Evolutionary conservation across 306 rosid species (phyloP), one percentile per base, ranked within the genome.

Genomic region (Cucumis hystrix): DNA sequence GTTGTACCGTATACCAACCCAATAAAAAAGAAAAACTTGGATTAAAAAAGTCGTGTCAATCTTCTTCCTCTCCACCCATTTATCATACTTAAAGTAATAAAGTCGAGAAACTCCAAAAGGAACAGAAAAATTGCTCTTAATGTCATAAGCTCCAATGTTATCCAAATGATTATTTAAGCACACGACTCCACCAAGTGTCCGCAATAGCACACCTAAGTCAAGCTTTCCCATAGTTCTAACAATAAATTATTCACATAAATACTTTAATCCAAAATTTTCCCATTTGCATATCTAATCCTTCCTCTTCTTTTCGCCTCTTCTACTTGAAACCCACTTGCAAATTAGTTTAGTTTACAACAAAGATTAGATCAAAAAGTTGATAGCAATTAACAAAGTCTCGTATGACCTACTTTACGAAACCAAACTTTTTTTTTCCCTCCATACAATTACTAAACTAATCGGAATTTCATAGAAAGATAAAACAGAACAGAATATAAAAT

Each of bases 131-230:
- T 72, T 72, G 25, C 61, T 28, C 25, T 59, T 2, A 51, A 71
- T 21, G 60, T 41, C 57, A 71, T 49, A 25, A 71, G 23, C 35
- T 8, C 60, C 40, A 73, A 51, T 52, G 77, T 73, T 73, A 73
- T 73, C 77, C 77, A 73, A 33, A 73, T 73, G 77, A 73, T 73
- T 73, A 73, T 73, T 73, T 51, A 73, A 73, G 63, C 45, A 52
- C 60, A 51, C 43, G 61, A 51, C 60, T 49, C 61, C 76, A 72
- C 61, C 76, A 72, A 72, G 60, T 72, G 76, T 72, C 76, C 20
- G 6, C 60, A 17, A n/a, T 37, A 73, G 63, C 1, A 71, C 43
- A 49, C 63, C 28, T 17, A 30, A 33, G 60, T 52, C 63, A 52
- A 52, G 63, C 63, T 54, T 73, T 73, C 47, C 45, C 62, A 54